Evolutionary conservation across 192 early-diverging fungal genomes (phyloP).

Genomic region (Entomortierella lignicola): DNA sequence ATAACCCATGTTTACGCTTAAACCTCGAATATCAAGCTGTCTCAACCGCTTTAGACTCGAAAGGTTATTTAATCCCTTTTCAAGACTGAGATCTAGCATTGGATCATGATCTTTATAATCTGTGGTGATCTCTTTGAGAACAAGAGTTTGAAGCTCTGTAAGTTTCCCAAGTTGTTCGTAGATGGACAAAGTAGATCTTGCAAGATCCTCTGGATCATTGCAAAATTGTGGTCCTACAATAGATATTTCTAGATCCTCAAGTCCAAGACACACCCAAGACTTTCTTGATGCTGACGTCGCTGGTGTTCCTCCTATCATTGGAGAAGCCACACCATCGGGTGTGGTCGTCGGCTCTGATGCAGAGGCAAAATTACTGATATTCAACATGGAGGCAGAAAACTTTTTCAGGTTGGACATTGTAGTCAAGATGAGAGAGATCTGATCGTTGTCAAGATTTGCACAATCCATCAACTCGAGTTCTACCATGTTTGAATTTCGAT

Average conservation of each 20-base stretch:
- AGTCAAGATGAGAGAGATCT: not conserved
- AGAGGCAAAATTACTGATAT: not conserved
- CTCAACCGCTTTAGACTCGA: not conserved
- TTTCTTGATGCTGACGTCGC: not conserved
- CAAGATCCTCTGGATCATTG: not conserved
- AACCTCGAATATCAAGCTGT: not conserved
- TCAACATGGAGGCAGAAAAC: constrained; percentile 2
- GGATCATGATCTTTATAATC: not conserved
- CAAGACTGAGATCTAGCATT: not conserved
- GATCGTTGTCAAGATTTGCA: not conserved
- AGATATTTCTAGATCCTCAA: not conserved
- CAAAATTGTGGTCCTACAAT: not conserved
- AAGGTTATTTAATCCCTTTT: not conserved
- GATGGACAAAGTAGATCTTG: not conserved
- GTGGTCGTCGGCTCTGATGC: not conserved
- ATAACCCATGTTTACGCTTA: not conserved
- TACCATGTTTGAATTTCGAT: not conserved
- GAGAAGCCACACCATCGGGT: not conserved
- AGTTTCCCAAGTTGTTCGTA: not conserved
- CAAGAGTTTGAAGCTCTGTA: not conserved
- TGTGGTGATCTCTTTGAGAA: not conserved
- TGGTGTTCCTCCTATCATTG: not conserved
- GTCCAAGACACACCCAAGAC: not conserved
- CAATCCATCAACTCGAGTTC: constrained; percentile 18
- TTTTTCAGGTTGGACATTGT: constrained; percentile 1